Evolutionary conservation across 140 eudicot species (phyloP), one percentile per base, ranked within the genome.

Genomic region (Cichorium intybus): DNA sequence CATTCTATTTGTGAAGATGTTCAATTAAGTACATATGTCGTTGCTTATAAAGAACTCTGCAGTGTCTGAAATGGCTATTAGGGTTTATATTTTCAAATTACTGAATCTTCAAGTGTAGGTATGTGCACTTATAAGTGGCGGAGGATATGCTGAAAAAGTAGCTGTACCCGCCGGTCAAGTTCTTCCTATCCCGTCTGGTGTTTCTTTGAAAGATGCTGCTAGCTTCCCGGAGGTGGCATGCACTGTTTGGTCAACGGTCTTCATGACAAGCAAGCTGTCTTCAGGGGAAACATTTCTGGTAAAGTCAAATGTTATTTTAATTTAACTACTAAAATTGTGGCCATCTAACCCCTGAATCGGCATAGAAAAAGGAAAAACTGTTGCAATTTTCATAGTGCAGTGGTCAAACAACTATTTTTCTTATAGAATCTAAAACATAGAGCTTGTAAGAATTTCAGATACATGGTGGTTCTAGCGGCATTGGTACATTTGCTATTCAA

Each of bases 401-500:
- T 55, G 34, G 6, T 6, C 1, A 29, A 4, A 28, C 29, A 14
- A 15, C 31, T 34, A 48, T 12, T 22, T 5, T 52, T 65, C 34
- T 64, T 2, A 11, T 50, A 50, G 9, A 29, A 6, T 72, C 24
- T 53, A 48, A 45, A 53, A 20, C 60, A 45, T 68, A 45, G 43
- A 59, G n/a, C 49, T 41, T 50, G 17, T 63, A 41, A 50, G 18
- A 21, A 48, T 66, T 73, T 69, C 95, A 93, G 99, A 67, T 93
- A 55, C 99, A 93, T 70, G 99, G 99, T 43, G 99, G 99, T 58
- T 85, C 97, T 70, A 88, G 99, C 26, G 99, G 97, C 57, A 88
- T 93, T 68, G 99, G 99, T 31, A 93, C 99, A 37, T 93, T 93
- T 79, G 97, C 99, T 0, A 93, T 93, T 79, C 99, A 93, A 73